Percentiles rank a stretch among this genome's conserved stretches.
These are phyloP conservation scores for Aureobasidium uvarum DNA, from an alignment of 2,329 filamentous ascomycete species.

Conservation along the genomic window DNA sequence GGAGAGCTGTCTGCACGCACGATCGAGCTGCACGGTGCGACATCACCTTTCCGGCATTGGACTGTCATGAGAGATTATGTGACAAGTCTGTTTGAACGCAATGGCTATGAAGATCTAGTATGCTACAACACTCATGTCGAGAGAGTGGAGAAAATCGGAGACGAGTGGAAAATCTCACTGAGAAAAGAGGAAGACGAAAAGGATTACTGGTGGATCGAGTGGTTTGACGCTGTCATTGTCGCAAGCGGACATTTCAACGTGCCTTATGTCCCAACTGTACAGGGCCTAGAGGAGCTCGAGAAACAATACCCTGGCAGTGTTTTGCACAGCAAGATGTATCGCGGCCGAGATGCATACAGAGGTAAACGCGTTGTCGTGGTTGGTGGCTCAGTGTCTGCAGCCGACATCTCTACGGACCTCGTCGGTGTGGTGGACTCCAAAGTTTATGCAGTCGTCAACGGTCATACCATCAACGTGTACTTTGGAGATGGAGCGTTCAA, in stretches of 20 bases:
- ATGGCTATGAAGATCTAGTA: conserved; percentile 54
- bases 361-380: conserved; percentile 59
- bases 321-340: conserved; percentile 56
- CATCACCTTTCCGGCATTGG: conserved; percentile 63
- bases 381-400: conserved; percentile 63
- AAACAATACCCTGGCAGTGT: conserved; percentile 50
- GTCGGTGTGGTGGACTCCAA: conserved; percentile 48
- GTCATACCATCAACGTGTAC: conserved; percentile 53
- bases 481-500: conserved; percentile 61
- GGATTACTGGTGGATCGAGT: conserved; percentile 42
- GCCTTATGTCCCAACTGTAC: conserved; percentile 54
- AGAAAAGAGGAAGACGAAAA: conserved; percentile 53
- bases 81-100: conserved; percentile 51
- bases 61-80: conserved; percentile 57
- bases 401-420: conserved; percentile 60
- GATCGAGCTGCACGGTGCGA: conserved; percentile 52
- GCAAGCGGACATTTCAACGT: conserved; percentile 62
- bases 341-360: conserved; percentile 48
- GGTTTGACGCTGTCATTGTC: conserved; percentile 61
- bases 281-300: conserved; percentile 52
- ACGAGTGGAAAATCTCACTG: conserved; percentile 29
- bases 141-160: conserved; percentile 49
- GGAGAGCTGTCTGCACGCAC: conserved; percentile 44
- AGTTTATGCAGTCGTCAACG: conserved; percentile 55
- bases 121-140: conserved; percentile 63